phyloP scores from a whole-genome alignment of 177 flowering plant species.

The Vitis hybrid region DNA sequence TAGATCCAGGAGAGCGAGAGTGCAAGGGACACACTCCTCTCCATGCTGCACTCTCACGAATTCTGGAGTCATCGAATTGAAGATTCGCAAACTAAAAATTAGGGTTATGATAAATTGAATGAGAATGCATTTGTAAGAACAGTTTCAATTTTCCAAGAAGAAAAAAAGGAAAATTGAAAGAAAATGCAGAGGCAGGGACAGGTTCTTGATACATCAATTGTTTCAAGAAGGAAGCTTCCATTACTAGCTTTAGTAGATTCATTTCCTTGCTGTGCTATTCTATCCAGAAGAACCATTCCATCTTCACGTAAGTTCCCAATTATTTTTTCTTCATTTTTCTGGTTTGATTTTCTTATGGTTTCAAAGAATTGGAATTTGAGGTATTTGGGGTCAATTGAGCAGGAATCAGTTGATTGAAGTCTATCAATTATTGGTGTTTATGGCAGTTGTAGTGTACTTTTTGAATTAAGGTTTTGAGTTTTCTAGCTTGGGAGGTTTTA shows the following conservation, averaged over 20 bases:
- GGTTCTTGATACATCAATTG: constrained; percentile 22
- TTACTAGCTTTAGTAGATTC: constrained; percentile 28
- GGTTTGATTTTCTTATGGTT: background rate
- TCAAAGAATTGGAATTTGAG: background rate
- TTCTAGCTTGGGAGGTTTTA: background rate
- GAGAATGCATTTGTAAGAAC: constrained; percentile 8
- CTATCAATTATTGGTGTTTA: background rate
- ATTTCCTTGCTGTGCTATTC: constrained; percentile 18
- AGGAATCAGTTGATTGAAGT: background rate
- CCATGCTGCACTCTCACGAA: no score
- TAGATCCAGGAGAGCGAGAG: no score
- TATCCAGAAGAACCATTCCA: constrained; percentile 21
- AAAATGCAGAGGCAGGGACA: constrained; percentile 29
- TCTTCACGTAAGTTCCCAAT: constrained; percentile 30
- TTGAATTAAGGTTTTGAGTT: background rate
- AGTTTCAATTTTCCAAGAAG: background rate
- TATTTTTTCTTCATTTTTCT: background rate
- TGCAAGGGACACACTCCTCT: no score
- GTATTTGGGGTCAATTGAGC: background rate
- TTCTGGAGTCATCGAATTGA: no score
- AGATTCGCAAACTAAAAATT: no score
- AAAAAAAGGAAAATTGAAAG: background rate
- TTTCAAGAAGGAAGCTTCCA: constrained; percentile 38
- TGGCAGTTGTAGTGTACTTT: background rate
- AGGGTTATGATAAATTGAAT: background rate